phyloP scores from a whole-genome alignment of 257 asterid genomes.

The Fraxinus cuspidata region DNA sequence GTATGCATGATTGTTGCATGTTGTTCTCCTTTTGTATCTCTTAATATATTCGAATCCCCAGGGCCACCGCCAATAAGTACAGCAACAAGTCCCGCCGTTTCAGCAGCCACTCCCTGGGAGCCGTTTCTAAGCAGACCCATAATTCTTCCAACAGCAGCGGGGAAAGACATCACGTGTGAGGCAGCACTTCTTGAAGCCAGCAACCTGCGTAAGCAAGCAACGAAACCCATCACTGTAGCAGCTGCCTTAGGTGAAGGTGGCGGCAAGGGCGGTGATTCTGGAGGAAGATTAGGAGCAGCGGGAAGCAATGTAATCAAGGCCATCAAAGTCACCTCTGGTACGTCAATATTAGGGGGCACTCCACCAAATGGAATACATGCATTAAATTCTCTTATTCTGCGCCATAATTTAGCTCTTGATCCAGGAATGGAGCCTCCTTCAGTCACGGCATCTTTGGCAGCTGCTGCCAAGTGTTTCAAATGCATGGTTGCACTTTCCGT shows the following conservation, averaged over 20 bases:
- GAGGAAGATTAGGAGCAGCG: slow-evolving; percentile 94
- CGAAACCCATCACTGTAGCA: slow-evolving; percentile 92
- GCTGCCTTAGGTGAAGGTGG: slow-evolving; percentile 99
- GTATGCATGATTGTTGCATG: slow-evolving; percentile 96
- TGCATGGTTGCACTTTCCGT: slow-evolving; percentile 79
- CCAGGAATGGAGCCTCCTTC: slow-evolving; percentile 99
- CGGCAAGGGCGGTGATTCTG: slow-evolving; percentile 93
- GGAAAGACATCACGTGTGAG: slow-evolving; percentile 96
- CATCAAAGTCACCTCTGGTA: slow-evolving; percentile 98
- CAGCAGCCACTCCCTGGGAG: slow-evolving; percentile 94
- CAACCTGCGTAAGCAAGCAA: slow-evolving; percentile 91
- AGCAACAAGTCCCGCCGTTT: slow-evolving; percentile 83
- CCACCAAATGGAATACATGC: slow-evolving; percentile 90
- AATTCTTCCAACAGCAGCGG: slow-evolving; percentile 95
- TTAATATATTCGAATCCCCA: slow-evolving; percentile 64
- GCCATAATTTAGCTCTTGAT: slow-evolving; percentile 99
- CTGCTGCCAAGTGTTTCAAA: slow-evolving; percentile 93
- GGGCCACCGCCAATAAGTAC: slow-evolving; percentile 98
- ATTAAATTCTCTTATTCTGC: slow-evolving; percentile 95
- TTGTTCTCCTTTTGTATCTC: slow-evolving; percentile 91
- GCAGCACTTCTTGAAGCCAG: slow-evolving; percentile 93
- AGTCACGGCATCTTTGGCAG: slow-evolving; percentile 96
- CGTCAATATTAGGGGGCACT: slow-evolving; percentile 83
- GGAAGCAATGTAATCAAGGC: slow-evolving; percentile 97
- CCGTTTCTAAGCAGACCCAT: slow-evolving; percentile 98